These are phyloP conservation scores for Nyctanthes arbortristis DNA, from an alignment of 257 asterid species.

Conservation along the genomic window DNA sequence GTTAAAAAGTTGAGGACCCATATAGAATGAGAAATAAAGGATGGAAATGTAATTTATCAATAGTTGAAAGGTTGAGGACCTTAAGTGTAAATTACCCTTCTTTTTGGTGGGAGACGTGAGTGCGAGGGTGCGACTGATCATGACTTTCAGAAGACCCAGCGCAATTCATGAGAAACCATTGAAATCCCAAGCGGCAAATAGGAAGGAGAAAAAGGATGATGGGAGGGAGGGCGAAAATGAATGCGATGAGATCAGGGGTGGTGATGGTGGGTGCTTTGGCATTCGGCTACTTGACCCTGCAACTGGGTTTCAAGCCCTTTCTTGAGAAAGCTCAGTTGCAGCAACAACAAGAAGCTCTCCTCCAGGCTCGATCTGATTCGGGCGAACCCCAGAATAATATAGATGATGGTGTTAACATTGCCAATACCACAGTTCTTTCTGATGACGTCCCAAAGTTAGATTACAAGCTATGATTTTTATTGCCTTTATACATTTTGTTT, in stretches of 20 bases:
- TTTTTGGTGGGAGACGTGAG: too few species aligned
- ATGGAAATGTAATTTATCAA: too few species aligned
- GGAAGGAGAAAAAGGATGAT: constrained; percentile 12
- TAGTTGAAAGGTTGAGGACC: too few species aligned
- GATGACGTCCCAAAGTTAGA: constrained; percentile 31
- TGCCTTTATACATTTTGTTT: background rate
- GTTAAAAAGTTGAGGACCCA: too few species aligned
- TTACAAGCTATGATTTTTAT: constrained; percentile 28
- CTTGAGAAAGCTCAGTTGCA: constrained; percentile 67
- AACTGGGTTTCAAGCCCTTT: constrained; percentile 78
- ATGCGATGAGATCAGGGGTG: constrained; percentile 73
- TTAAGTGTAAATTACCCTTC: too few species aligned
- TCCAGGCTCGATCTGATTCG: constrained; percentile 33
- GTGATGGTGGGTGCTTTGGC: constrained; percentile 74
- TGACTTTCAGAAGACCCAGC: too few species aligned
- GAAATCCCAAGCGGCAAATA: too few species aligned
- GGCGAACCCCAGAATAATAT: constrained; percentile 19
- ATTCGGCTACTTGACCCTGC: constrained; percentile 77
- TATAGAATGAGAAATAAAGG: too few species aligned
- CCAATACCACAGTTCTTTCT: constrained; percentile 19
- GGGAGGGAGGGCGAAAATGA: constrained; percentile 62
- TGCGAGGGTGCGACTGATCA: too few species aligned
- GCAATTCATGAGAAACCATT: too few species aligned
- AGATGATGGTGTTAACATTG: constrained; percentile 27
- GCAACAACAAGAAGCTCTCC: constrained; percentile 47